Conservation (phyloP, 176 grass and related monocot genomes). For the Oryza australiensis region DNA sequence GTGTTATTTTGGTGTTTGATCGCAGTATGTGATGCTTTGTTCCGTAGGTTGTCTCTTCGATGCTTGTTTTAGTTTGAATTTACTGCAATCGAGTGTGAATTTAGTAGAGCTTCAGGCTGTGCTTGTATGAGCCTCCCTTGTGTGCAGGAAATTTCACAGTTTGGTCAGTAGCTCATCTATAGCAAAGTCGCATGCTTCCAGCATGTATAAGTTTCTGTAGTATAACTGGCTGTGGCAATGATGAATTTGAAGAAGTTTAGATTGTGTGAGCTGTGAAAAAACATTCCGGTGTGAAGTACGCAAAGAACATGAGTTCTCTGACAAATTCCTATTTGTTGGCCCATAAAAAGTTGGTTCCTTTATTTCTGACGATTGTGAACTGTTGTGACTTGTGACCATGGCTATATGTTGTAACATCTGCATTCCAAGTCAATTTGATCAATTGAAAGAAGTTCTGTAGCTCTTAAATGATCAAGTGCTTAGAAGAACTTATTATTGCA, state of each 20-base stretch:
- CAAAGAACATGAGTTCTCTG: neutral
- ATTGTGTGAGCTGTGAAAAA: neutral
- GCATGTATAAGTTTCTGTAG: neutral
- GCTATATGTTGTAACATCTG: neutral
- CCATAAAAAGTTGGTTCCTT: neutral
- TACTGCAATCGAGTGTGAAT: neutral
- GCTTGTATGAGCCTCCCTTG: neutral
- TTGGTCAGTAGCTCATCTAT: neutral
- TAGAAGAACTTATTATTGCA: neutral
- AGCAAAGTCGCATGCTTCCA: neutral
- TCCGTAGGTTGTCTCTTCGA: neutral
- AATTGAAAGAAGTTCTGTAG: neutral
- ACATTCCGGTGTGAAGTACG: neutral
- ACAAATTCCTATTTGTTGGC: neutral
- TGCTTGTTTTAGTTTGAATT: constrained; percentile 7
- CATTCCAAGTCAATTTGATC: neutral
- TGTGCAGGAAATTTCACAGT: neutral
- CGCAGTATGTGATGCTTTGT: neutral
- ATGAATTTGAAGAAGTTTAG: neutral
- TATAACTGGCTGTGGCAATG: neutral
- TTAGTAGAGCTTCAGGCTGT: neutral
- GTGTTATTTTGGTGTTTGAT: constrained; percentile 1
- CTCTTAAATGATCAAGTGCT: neutral
- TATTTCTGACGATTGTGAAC: neutral
- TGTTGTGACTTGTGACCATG: neutral